A percentile compares a stretch with the other conserved stretches of the same genome.
Conservation (phyloP, 2,329 filamentous ascomycete species). For the Pseudogymnoascus sp. region DNA sequence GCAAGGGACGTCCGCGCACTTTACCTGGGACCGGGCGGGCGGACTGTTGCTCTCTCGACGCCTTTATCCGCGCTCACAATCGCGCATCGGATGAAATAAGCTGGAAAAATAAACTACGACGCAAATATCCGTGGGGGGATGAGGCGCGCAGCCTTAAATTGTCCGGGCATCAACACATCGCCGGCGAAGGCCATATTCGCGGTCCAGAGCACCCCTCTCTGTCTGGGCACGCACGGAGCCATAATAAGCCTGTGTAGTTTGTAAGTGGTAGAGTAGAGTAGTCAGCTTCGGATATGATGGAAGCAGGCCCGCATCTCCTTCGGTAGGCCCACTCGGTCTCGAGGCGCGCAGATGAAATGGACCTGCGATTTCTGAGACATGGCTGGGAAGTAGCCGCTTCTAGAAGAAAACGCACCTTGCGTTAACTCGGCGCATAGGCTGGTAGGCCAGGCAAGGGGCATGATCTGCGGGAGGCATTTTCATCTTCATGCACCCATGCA, state of each 20-base stretch:
- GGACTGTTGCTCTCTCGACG: not conserved
- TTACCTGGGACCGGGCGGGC: not conserved
- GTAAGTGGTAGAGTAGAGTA: not conserved
- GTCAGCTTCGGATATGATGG: not conserved
- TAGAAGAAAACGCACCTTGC: not conserved
- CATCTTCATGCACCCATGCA: slow-evolving; percentile 6
- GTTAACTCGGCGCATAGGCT: not conserved
- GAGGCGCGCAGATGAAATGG: not conserved
- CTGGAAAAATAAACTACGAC: not conserved
- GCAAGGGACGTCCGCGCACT: not conserved
- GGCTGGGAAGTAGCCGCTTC: not conserved
- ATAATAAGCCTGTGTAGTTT: not conserved
- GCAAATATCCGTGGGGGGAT: not conserved
- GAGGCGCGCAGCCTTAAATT: not conserved
- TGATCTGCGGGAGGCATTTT: slow-evolving; percentile 3
- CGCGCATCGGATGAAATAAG: not conserved
- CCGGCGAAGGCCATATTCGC: not conserved
- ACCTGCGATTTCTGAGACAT: not conserved
- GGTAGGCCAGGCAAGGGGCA: not conserved
- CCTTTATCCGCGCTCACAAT: not conserved
- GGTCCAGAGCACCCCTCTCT: not conserved
- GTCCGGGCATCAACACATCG: not conserved
- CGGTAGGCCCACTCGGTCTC: not conserved
- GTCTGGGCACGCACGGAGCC: not conserved
- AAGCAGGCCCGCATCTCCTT: slow-evolving; percentile 7